phyloP scores from a whole-genome alignment of 2,329 filamentous ascomycete genomes.

The Catunica adiposa region DNA sequence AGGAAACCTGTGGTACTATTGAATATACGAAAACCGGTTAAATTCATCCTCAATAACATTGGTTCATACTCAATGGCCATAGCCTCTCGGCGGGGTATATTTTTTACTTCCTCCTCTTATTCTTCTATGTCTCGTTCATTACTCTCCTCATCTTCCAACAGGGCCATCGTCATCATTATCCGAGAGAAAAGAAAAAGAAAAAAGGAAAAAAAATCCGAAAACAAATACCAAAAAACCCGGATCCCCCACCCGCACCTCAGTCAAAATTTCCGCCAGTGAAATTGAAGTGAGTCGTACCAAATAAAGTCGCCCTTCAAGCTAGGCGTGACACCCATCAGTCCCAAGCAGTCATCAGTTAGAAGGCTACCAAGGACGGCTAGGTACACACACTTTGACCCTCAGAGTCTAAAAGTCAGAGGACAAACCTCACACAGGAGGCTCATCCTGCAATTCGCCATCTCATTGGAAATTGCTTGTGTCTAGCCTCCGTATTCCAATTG shows the following conservation, averaged over 20 bases:
- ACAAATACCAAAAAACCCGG: not conserved
- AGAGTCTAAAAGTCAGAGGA: too few relatives aligned
- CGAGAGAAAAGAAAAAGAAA: conserved; percentile 1
- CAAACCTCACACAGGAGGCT: too few relatives aligned
- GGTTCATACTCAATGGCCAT: not conserved
- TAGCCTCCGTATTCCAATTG: not conserved
- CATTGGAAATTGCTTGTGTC: not conserved
- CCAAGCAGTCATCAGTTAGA: not conserved
- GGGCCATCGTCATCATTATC: not conserved
- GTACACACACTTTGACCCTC: too few relatives aligned
- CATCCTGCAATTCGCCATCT: not conserved
- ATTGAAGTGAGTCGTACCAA: conserved; percentile 4
- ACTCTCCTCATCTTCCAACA: not conserved
- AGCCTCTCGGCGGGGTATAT: not conserved
- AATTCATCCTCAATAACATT: not conserved
- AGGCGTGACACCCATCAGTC: not conserved
- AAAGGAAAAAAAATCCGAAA: too few relatives aligned
- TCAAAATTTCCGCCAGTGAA: conserved; percentile 14
- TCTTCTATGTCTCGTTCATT: not conserved
- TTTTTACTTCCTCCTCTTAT: not conserved
- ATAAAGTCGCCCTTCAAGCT: not conserved
- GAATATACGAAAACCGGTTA: too few relatives aligned
- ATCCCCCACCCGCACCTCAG: not conserved
- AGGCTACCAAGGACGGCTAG: not conserved
- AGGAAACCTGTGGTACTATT: too few relatives aligned